Percentiles rank a stretch among this genome's conserved stretches.
These are phyloP conservation scores for Protea cynaroides DNA, from an alignment of 164 flowering plant genomes.

Conservation along the genomic window DNA sequence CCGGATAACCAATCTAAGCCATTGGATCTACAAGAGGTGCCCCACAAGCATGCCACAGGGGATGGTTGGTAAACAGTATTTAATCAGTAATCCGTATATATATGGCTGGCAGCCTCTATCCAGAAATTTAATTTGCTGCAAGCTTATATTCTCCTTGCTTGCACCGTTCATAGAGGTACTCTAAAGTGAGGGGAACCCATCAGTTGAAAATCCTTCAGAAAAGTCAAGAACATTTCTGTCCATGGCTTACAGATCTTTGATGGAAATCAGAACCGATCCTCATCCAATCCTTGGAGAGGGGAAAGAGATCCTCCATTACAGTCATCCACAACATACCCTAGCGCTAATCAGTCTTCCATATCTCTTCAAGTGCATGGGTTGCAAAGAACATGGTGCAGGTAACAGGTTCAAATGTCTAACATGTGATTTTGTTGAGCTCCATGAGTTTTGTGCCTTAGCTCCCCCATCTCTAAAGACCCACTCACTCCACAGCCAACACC, in stretches of 20 bases:
- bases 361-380: slow-evolving; percentile 59
- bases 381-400: slow-evolving; percentile 82
- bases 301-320: slow-evolving; percentile 27
- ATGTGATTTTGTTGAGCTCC: slow-evolving; percentile 65
- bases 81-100: too few species aligned
- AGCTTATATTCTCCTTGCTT: too few species aligned
- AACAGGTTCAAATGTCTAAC: slow-evolving; percentile 45
- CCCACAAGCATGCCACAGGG: too few species aligned
- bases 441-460: slow-evolving; percentile 68
- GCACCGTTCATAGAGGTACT: too few species aligned
- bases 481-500: slow-evolving; percentile 67
- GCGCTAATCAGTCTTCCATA: slow-evolving; percentile 26
- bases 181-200: not conserved
- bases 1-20: too few species aligned
- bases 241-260: not conserved
- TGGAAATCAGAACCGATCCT: slow-evolving; percentile 32
- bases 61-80: too few species aligned
- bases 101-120: too few species aligned
- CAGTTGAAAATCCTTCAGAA: slow-evolving; percentile 9
- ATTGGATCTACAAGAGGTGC: too few species aligned
- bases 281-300: slow-evolving; percentile 22
- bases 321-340: slow-evolving; percentile 64
- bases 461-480: slow-evolving; percentile 47
- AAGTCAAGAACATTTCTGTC: slow-evolving; percentile 11
- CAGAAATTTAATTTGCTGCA: too few species aligned